Evolutionary conservation across 164 flowering plant genomes (phyloP).

Genomic region (Vitis rotundifolia): DNA sequence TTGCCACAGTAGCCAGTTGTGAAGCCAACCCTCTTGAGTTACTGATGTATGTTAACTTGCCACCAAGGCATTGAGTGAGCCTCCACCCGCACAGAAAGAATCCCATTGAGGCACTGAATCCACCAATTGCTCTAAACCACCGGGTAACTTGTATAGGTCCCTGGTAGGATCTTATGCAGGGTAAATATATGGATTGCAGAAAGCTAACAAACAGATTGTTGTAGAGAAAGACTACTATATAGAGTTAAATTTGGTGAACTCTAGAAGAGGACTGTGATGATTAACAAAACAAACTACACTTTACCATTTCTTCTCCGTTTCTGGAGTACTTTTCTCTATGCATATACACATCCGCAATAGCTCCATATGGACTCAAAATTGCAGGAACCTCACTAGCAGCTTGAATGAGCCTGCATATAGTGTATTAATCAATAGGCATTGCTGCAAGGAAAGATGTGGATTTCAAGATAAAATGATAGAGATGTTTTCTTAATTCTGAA

Average conservation of each 20-base stretch:
- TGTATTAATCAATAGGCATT: too few relatives aligned
- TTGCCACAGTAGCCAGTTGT: constrained; percentile 22
- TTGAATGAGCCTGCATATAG: constrained; percentile 25
- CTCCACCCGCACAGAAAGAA: constrained; percentile 25
- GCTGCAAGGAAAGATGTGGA: too few relatives aligned
- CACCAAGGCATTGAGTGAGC: constrained; percentile 26
- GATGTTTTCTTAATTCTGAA: neutral
- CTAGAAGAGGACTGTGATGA: neutral
- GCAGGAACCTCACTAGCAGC: constrained; percentile 28
- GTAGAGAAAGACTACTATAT: too few relatives aligned
- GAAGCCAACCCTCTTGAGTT: constrained; percentile 30
- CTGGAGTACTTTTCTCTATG: constrained; percentile 24
- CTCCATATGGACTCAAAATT: constrained; percentile 26
- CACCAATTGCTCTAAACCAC: constrained; percentile 28
- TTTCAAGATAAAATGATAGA: too few relatives aligned
- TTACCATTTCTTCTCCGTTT: constrained; percentile 28
- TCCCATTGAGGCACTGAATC: constrained; percentile 24
- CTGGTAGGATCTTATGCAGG: constrained; percentile 9
- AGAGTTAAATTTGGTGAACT: neutral
- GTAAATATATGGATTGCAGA: neutral
- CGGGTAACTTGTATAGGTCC: constrained; percentile 7
- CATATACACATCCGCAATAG: constrained; percentile 14
- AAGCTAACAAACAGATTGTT: too few relatives aligned
- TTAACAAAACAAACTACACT: neutral
- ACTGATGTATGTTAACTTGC: constrained; percentile 29